phyloP scores from a whole-genome alignment of 129 eudicot genomes.

The Glebionis coronaria region DNA sequence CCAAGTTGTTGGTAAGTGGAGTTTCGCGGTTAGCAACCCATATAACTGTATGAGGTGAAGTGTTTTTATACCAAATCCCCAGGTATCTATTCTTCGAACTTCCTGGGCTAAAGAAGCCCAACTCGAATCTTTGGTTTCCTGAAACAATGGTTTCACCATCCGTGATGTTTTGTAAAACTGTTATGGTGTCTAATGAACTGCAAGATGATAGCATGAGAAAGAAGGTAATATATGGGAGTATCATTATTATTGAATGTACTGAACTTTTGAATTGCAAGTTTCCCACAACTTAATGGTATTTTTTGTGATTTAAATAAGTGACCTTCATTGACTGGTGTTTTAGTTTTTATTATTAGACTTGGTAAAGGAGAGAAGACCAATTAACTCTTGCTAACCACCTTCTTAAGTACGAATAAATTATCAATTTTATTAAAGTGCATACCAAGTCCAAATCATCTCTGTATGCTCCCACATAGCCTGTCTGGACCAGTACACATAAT shows the following conservation, averaged over 20 bases:
- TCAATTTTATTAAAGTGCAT: too few species aligned
- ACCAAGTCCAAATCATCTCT: too few species aligned
- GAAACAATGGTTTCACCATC: conserved; percentile 20
- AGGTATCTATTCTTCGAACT: conserved; percentile 20
- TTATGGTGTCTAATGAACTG: conserved; percentile 17
- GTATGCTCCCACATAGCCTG: too few species aligned
- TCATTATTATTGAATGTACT: background rate
- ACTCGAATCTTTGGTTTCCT: background rate
- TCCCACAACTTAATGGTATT: background rate
- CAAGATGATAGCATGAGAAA: conserved; percentile 7
- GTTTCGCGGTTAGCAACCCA: conserved; percentile 3
- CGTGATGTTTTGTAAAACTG: conserved; percentile 10
- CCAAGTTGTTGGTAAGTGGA: background rate
- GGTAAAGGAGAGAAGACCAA: too few species aligned
- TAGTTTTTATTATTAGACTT: too few species aligned
- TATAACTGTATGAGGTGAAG: background rate
- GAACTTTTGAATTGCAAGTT: background rate
- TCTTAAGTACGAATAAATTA: too few species aligned
- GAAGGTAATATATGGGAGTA: conserved; percentile 14
- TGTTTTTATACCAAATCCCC: background rate
- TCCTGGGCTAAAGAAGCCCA: conserved; percentile 26
- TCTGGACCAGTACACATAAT: too few species aligned
- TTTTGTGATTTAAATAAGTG: background rate
- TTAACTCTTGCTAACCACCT: too few species aligned
- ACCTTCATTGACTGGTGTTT: background rate